Conservation (phyloP, 169 alveolate genomes). For the Cystoisospora suis region DNA sequence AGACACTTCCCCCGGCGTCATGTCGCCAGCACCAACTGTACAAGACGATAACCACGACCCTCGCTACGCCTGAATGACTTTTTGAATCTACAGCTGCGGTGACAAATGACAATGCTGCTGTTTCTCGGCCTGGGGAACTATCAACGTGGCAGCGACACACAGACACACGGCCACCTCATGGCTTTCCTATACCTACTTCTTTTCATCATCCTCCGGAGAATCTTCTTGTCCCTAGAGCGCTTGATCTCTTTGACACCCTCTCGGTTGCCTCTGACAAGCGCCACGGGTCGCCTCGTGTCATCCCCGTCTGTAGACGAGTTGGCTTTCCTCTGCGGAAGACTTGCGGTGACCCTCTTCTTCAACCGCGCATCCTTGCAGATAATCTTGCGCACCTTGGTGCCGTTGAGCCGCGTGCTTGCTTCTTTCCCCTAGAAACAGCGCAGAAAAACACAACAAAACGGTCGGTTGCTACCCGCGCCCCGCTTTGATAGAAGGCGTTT, state of each 20-base stretch:
- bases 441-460: not conserved
- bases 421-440: not conserved
- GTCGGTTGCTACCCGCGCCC: not conserved
- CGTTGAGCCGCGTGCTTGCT: not conserved
- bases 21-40: too few species aligned
- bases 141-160: too few species aligned
- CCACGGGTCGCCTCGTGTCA: not conserved
- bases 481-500: too few species aligned
- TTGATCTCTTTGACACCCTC: slow-evolving; percentile 3
- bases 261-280: not conserved
- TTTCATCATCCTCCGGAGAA: not conserved
- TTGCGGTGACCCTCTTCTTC: not conserved
- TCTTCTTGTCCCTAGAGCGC: not conserved
- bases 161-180: too few species aligned
- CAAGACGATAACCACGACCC: too few species aligned
- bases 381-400: slow-evolving; percentile 16
- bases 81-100: too few species aligned
- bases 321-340: not conserved
- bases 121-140: too few species aligned
- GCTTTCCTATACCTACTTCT: too few species aligned
- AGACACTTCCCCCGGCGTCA: too few species aligned
- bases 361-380: slow-evolving; percentile 7
- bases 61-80: too few species aligned
- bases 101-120: too few species aligned
- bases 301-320: not conserved